These are phyloP conservation scores for Fusarium irregulare DNA, from an alignment of 2,329 filamentous ascomycete species.

Conservation along the genomic window DNA sequence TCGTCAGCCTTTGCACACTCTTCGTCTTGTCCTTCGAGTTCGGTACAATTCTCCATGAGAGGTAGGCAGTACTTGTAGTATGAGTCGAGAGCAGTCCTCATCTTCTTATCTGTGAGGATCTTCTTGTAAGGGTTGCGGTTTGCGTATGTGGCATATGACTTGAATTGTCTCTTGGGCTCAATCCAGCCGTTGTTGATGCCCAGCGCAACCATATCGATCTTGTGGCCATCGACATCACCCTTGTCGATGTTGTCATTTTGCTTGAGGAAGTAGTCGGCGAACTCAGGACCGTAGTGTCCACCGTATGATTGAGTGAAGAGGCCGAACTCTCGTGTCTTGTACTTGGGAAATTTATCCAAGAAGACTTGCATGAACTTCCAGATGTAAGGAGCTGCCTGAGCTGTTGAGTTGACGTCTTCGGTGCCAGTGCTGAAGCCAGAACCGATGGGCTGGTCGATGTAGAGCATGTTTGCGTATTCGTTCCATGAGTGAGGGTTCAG, in stretches of 20 bases:
- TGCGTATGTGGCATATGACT: conserved; percentile 49
- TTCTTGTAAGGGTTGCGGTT: conserved; percentile 51
- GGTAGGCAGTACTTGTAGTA: conserved; percentile 46
- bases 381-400: conserved; percentile 51
- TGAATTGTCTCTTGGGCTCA: conserved; percentile 55
- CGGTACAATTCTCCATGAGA: conserved; percentile 41
- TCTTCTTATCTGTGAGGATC: conserved; percentile 39
- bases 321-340: conserved; percentile 67
- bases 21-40: conserved; percentile 38
- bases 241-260: conserved; percentile 64
- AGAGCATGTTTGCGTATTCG: conserved; percentile 73
- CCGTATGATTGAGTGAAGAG: conserved; percentile 68
- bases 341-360: conserved; percentile 71
- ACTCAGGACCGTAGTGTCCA: conserved; percentile 69
- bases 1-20: conserved; percentile 45
- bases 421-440: conserved; percentile 47
- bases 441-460: conserved; percentile 71
- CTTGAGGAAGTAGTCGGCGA: conserved; percentile 65
- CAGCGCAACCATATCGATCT: conserved; percentile 63
- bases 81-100: conserved; percentile 38
- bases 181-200: conserved; percentile 69
- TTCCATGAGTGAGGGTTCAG: conserved; percentile 72
- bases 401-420: conserved; percentile 45
- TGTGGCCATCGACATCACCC: conserved; percentile 55
- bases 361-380: conserved; percentile 71